phyloP scores from a whole-genome alignment of 2,329 filamentous ascomycete species.

The Thelonectria blattea region DNA sequence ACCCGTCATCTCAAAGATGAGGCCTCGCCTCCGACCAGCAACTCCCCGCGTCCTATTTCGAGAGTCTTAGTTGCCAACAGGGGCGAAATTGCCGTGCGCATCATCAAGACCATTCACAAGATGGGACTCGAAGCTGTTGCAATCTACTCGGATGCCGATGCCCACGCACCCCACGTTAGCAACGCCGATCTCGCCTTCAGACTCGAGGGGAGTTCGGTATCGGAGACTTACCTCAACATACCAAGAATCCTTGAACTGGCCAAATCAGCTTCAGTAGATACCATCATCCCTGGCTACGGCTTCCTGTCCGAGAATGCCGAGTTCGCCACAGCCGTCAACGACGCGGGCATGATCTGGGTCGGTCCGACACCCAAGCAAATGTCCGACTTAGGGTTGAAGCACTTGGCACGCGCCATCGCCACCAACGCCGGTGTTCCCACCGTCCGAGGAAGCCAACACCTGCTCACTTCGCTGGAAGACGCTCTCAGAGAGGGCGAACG shows the following conservation, averaged over 20 bases:
- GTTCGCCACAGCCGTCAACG: slow-evolving; percentile 60
- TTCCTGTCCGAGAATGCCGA: slow-evolving; percentile 69
- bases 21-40: background rate
- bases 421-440: slow-evolving; percentile 39
- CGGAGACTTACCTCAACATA: slow-evolving; percentile 69
- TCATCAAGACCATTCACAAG: slow-evolving; percentile 69
- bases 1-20: slow-evolving; percentile 9
- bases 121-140: slow-evolving; percentile 73
- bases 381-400: slow-evolving; percentile 47
- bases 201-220: slow-evolving; percentile 56
- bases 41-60: slow-evolving; percentile 22
- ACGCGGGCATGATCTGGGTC: slow-evolving; percentile 63
- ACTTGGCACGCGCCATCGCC: slow-evolving; percentile 45
- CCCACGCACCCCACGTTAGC: slow-evolving; percentile 70
- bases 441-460: slow-evolving; percentile 42
- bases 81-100: slow-evolving; percentile 67
- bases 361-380: slow-evolving; percentile 60
- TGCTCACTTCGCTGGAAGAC: slow-evolving; percentile 39
- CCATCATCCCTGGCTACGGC: slow-evolving; percentile 71
- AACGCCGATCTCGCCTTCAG: slow-evolving; percentile 71
- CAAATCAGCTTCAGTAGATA: slow-evolving; percentile 54
- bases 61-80: slow-evolving; percentile 72
- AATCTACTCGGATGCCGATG: slow-evolving; percentile 69
- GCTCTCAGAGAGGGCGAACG: slow-evolving; percentile 35
- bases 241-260: slow-evolving; percentile 64